Conservation (phyloP, 495 filamentous ascomycete species). For the Aspergillus hancockii region DNA sequence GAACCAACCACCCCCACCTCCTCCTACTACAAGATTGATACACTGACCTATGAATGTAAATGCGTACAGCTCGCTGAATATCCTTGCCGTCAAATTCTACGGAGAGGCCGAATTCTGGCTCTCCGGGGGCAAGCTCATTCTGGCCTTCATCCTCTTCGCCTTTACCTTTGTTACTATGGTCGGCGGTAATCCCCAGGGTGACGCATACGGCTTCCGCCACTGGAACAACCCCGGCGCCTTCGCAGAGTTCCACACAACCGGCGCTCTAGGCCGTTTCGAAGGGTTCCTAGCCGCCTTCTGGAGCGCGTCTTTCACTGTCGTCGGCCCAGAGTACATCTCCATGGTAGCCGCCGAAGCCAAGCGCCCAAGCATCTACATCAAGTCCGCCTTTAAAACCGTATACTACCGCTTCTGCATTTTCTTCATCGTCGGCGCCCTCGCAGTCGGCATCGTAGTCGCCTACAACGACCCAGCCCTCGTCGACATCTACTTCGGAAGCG, state of each 20-base stretch:
- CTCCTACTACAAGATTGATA: constrained; percentile 32
- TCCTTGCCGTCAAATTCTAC: constrained; percentile 62
- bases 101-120: constrained; percentile 71
- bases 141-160: constrained; percentile 58
- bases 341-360: constrained; percentile 80
- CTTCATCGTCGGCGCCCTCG: constrained; percentile 72
- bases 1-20: constrained; percentile 5
- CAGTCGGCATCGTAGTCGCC: constrained; percentile 67
- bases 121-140: constrained; percentile 64
- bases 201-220: constrained; percentile 74
- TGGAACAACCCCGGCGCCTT: constrained; percentile 32
- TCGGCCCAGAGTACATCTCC: constrained; percentile 75
- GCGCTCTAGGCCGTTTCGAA: constrained; percentile 63
- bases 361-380: constrained; percentile 58
- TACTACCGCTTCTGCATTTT: constrained; percentile 73
- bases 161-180: constrained; percentile 61
- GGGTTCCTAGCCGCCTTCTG: constrained; percentile 72
- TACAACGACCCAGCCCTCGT: constrained; percentile 52
- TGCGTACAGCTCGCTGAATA: constrained; percentile 20
- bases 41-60: constrained; percentile 19
- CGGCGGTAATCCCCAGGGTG: constrained; percentile 69
- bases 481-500: constrained; percentile 35
- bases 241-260: constrained; percentile 54
- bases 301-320: constrained; percentile 31
- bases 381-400: constrained; percentile 72